phyloP scores from a whole-genome alignment of 495 filamentous ascomycete genomes.

The Podospora conica region DNA sequence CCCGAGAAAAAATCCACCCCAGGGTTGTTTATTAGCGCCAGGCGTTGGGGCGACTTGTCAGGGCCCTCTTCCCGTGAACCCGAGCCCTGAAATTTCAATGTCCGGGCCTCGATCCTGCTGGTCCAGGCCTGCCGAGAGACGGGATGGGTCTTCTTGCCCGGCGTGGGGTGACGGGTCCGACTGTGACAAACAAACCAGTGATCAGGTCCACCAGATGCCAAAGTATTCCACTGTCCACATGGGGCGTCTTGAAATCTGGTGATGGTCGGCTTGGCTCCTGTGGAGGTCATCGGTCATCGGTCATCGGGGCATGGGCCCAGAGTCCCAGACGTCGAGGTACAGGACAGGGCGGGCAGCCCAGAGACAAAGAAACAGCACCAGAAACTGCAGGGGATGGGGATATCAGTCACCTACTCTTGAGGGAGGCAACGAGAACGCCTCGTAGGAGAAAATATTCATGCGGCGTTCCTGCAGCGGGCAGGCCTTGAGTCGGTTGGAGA shows the following conservation, averaged over 20 bases:
- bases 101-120: neutral
- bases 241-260: neutral
- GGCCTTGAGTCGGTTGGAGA: slow-evolving; percentile 65
- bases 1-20: neutral
- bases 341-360: neutral
- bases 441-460: slow-evolving; percentile 80
- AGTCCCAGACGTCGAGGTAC: neutral
- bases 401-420: slow-evolving; percentile 62
- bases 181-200: neutral
- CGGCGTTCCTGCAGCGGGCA: slow-evolving; percentile 71
- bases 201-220: neutral
- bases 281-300: neutral
- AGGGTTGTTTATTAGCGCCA: neutral
- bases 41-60: neutral
- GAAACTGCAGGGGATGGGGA: neutral
- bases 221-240: neutral
- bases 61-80: neutral
- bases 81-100: neutral
- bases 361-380: neutral
- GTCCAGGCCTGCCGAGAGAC: neutral
- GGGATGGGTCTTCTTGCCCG: neutral
- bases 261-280: neutral
- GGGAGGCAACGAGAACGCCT: slow-evolving; percentile 77
- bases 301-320: neutral
- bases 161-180: neutral